Evolutionary conservation across 1,139 yeast species (phyloP).

Genomic region (Saccharomyces hybrid): DNA sequence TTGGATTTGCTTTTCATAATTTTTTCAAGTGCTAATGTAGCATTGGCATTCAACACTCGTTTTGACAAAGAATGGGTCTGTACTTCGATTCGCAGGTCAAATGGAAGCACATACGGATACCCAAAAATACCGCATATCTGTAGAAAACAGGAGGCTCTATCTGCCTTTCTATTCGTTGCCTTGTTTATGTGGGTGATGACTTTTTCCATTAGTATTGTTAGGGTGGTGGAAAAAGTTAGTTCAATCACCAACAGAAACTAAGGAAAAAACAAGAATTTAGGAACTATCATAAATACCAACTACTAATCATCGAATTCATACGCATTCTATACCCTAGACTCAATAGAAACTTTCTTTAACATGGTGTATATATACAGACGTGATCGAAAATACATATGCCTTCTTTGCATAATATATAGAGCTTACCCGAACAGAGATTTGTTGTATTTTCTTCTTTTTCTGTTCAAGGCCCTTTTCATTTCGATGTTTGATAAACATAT

Average conservation of each 20-base stretch:
- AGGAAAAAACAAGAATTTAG: background rate
- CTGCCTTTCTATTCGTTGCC: conserved; percentile 68
- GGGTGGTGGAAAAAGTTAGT: conserved; percentile 70
- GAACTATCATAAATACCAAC: background rate
- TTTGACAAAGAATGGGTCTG: conserved; percentile 84
- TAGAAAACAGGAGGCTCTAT: conserved; percentile 68
- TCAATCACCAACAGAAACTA: conserved; percentile 5
- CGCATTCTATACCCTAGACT: background rate
- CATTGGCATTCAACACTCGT: conserved; percentile 77
- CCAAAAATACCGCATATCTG: conserved; percentile 46
- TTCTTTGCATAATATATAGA: background rate
- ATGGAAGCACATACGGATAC: conserved; percentile 10
- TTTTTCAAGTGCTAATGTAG: conserved; percentile 80
- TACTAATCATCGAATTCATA: background rate
- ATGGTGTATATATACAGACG: background rate
- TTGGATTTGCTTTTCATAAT: conserved; percentile 80
- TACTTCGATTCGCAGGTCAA: conserved; percentile 24
- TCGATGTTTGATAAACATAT: background rate
- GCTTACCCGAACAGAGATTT: background rate
- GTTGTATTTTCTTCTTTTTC: background rate
- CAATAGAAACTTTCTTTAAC: background rate
- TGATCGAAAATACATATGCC: background rate
- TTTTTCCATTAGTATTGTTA: conserved; percentile 69
- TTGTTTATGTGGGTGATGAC: conserved; percentile 79
- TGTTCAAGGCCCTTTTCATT: background rate